phyloP scores from a whole-genome alignment of 75 land plant species.

The Ceratopteris richardii region DNA sequence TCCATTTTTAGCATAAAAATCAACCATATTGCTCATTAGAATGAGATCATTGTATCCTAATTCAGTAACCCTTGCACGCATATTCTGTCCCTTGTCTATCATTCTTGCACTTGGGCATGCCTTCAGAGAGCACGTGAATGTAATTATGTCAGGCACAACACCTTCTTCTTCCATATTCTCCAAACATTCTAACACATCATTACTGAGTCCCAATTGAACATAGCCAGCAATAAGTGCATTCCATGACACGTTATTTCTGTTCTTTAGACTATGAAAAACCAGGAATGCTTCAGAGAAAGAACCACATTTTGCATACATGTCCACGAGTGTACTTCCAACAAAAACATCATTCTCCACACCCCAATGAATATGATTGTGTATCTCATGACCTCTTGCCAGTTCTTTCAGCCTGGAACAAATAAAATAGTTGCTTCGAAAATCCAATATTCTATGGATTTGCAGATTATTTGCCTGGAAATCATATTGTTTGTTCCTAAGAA shows the following conservation, averaged over 20 bases:
- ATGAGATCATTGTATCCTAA: conserved; percentile 9
- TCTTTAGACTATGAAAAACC: conserved; percentile 25
- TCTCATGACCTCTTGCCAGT: too few species aligned
- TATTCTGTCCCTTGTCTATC: conserved; percentile 9
- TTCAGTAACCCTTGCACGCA: conserved; percentile 12
- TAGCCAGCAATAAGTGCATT: conserved; percentile 29
- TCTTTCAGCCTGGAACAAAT: too few species aligned
- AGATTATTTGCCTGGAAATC: too few species aligned
- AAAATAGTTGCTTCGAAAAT: too few species aligned
- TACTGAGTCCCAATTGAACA: conserved; percentile 6
- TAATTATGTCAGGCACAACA: not conserved
- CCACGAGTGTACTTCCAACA: too few species aligned
- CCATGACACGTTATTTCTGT: conserved; percentile 34
- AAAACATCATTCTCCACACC: too few species aligned
- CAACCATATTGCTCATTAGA: conserved; percentile 10
- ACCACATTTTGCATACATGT: conserved; percentile 23
- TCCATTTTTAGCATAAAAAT: conserved; percentile 24
- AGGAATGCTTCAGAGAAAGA: conserved; percentile 20
- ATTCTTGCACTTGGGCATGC: conserved; percentile 5
- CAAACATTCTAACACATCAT: too few species aligned
- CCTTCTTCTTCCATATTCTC: too few species aligned
- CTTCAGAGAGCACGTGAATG: not conserved
- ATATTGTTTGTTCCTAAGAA: too few species aligned
- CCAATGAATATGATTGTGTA: too few species aligned
- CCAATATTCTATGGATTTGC: too few species aligned